A percentile compares a stretch with the other conserved stretches of the same genome.
These are phyloP conservation scores for Dujonia santamariae DNA, from an alignment of 1,139 yeast genomes.

Conservation along the genomic window DNA sequence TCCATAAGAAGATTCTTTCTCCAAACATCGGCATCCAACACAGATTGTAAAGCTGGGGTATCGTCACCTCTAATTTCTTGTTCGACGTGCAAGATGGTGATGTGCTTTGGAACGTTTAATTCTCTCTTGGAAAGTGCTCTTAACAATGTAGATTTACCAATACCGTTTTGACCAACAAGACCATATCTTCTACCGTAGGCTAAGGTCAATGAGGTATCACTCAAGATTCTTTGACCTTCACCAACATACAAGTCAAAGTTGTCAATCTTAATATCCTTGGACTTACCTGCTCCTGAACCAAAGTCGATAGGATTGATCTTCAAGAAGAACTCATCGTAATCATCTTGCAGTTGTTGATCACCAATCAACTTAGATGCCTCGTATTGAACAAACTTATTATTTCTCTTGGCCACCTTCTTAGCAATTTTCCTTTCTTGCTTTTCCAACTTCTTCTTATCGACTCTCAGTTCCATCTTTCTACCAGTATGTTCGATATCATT, in stretches of 20 bases:
- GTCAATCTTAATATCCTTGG: slow-evolving; percentile 91
- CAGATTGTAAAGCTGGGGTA: slow-evolving; percentile 80
- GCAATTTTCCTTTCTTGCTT: slow-evolving; percentile 97
- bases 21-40: slow-evolving; percentile 98
- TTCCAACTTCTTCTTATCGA: slow-evolving; percentile 92
- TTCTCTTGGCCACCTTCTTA: slow-evolving; percentile 92
- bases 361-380: slow-evolving; percentile 88
- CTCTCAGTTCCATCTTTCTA: slow-evolving; percentile 87
- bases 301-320: slow-evolving; percentile 93
- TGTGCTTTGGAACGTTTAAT: slow-evolving; percentile 88
- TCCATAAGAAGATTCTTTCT: slow-evolving; percentile 82
- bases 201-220: slow-evolving; percentile 82
- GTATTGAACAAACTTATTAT: slow-evolving; percentile 80
- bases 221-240: slow-evolving; percentile 87
- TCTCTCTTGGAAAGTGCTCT: slow-evolving; percentile 93
- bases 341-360: slow-evolving; percentile 55
- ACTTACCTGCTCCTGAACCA: slow-evolving; percentile 88
- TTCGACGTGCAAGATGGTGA: slow-evolving; percentile 93
- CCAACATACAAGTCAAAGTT: slow-evolving; percentile 93
- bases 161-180: slow-evolving; percentile 96
- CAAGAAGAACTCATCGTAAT: slow-evolving; percentile 91
- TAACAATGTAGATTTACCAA: slow-evolving; percentile 95
- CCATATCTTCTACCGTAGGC: slow-evolving; percentile 95
- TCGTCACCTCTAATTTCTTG: slow-evolving; percentile 97
- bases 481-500: slow-evolving; percentile 90